Base-by-base conservation (phyloP, 306 rosid species). In the Cotoneaster glaucophyllus region DNA sequence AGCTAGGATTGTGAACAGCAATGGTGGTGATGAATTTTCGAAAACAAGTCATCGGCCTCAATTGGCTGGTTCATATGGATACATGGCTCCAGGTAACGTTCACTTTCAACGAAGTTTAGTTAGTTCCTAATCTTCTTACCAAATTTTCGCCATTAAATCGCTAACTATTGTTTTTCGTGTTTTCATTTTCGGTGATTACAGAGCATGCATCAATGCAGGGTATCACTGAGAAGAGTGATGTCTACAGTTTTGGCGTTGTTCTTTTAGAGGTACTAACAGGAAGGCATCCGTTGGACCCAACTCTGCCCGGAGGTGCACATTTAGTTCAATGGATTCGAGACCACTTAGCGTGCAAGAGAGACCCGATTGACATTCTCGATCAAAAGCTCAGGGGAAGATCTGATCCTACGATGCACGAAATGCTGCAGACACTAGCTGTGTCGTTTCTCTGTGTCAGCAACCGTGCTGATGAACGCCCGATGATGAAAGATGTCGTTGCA, bases 271-370 rank as follows among this genome's bases (percentile, higher is more conserved):
- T 89, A 43, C 82, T 93, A 66, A 91, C 98, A 54, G 98, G 98
- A 70, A 87, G 91, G 83, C 98, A 89, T 80, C 98, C 98, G 21
- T 70, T 93, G 67, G 98, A 93, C 71, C 96, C 98, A 65, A 91
- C 93, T 50, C 83, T 93, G n/a, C 90, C 97, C 0, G 86, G 83
- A 21, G 92, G 88, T 29, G 83, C 80, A 26, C 78, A 84, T 80
- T 78, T 93, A 86, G 98, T 87, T 78, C 96, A 88, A 64, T 91
- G 97, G 98, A 92, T 89, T 69, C 83, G 82, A 50, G 93, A 89
- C 63, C 93, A 91, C 73, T 81, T 91, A 11, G 91, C 89, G 0
- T 58, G 72, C 76, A 87, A 83, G 61, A 69, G 77, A 79, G 85
- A 90, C 70, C 85, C 87, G 24, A 63, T 53, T 18, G 91, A 84